Base-by-base conservation (phyloP, 2,329 filamentous ascomycete genomes). In the Fusarium coffeatum region DNA sequence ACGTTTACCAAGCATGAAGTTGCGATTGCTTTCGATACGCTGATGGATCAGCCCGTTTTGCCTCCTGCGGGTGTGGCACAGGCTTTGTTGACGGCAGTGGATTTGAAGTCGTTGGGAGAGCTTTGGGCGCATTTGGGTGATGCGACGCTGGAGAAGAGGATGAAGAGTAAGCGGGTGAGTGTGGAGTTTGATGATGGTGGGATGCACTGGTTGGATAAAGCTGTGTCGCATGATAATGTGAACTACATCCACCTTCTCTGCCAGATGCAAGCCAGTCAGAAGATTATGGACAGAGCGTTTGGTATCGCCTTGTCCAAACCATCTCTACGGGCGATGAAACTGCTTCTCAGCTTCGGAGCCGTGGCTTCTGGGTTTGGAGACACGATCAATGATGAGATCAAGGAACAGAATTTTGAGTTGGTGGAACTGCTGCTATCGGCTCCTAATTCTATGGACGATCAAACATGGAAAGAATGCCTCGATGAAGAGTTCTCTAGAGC, bases 1-100 rank as follows among this genome's bases (percentile, higher is more conserved):
- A 70, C 32, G 0, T 69, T 69, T 15, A 46, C 56, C 2, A 69
- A 69, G 10, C 37, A 70, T 22, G 66, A 69, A 34, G 57, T 70
- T 1, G 66, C 66, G 0, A 55, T n/a, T 11, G 56, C 66, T 5
- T 55, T 69, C 25, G 37, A 70, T 48, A 11, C 20, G 0, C 11
- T 69, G 5, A 16, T 69, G 2, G 32, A 42, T 1, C 51, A 49
- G 2, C n/a, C 48, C 12, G 18, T 18, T 1, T 28, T 70, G 8
- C 56, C 62, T 1, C 53, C 66, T 1, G 41, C 65, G 13, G 66
- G 66, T 1, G 55, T 67, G 6, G 66, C 61, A 0, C 66, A 69
- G 11, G 66, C 61, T 4, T 16, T 69, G 4, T 11, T 69, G 8
- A 6, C 50, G 3, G 46, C 53, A 8, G 45, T 41, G 2, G 37